Evolutionary conservation across 441 rosid species (phyloP).

Genomic region (Metrosideros polymorpha): DNA sequence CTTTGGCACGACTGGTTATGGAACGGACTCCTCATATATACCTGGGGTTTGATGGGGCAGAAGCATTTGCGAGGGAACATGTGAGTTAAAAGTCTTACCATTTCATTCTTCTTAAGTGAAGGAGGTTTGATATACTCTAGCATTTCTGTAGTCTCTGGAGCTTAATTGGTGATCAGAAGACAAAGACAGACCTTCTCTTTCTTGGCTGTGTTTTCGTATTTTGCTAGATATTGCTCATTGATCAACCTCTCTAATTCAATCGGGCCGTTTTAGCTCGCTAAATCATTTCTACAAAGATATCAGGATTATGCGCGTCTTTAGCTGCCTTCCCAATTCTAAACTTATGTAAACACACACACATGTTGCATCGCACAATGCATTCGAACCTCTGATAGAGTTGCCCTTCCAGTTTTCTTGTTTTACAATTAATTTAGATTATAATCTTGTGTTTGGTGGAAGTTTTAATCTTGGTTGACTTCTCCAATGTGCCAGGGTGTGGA

Average conservation of each 20-base stretch:
- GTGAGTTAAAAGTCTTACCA: slow-evolving; percentile 22
- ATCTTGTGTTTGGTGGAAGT: neutral
- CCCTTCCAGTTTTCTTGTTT: neutral
- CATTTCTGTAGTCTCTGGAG: neutral
- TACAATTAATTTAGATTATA: neutral
- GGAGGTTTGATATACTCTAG: neutral
- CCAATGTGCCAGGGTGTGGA: slow-evolving; percentile 54
- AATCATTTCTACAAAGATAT: neutral
- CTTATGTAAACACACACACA: neutral
- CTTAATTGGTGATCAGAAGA: neutral
- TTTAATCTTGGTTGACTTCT: neutral
- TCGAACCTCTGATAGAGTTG: neutral
- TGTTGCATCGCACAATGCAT: neutral
- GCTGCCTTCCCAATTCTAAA: neutral
- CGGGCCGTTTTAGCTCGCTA: neutral
- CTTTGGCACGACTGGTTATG: slow-evolving; percentile 83
- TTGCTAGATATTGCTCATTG: neutral
- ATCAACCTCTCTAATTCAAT: neutral
- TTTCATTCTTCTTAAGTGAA: neutral
- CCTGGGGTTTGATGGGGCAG: slow-evolving; percentile 79
- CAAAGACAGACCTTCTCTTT: neutral
- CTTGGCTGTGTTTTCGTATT: neutral
- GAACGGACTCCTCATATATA: slow-evolving; percentile 85
- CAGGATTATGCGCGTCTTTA: neutral
- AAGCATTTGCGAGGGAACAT: slow-evolving; percentile 84